These are phyloP conservation scores for Quercus berberidifolia DNA, from an alignment of 306 rosid genomes.

Conservation along the genomic window DNA sequence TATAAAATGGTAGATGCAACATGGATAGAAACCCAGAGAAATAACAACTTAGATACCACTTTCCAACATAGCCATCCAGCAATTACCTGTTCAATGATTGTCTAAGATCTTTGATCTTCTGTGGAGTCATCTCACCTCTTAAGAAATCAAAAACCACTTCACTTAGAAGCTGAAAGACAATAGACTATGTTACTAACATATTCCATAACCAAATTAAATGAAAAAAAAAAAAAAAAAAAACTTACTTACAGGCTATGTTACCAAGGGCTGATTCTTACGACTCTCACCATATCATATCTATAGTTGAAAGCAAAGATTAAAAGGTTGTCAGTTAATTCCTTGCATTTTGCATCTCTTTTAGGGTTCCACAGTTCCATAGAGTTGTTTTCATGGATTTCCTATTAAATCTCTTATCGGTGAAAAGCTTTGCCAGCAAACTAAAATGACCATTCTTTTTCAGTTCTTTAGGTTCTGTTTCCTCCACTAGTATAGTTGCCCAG, in stretches of 20 bases:
- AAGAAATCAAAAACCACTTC: constrained; percentile 70
- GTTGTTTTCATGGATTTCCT: too few relatives aligned
- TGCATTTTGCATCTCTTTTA: too few relatives aligned
- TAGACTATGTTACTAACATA: background rate
- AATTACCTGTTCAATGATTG: constrained; percentile 71
- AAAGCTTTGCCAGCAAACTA: too few relatives aligned
- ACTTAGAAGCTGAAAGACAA: constrained; percentile 44
- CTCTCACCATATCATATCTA: too few relatives aligned
- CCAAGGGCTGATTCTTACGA: too few relatives aligned
- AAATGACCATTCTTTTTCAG: too few relatives aligned
- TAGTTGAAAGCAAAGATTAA: too few relatives aligned
- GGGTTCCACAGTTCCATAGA: too few relatives aligned
- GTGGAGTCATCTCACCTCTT: constrained; percentile 65
- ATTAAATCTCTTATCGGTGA: too few relatives aligned
- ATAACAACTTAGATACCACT: background rate
- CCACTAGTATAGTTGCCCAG: too few relatives aligned
- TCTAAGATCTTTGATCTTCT: constrained; percentile 60
- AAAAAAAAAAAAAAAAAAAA: background rate
- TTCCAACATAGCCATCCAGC: background rate
- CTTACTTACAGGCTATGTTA: constrained; percentile 45
- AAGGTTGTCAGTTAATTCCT: too few relatives aligned
- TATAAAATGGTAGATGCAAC: background rate
- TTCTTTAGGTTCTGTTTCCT: too few relatives aligned
- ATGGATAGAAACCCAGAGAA: background rate
- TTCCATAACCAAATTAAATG: background rate